Base-by-base conservation (phyloP, 768 basidiomycete genomes). In the Mycena belliarum region DNA sequence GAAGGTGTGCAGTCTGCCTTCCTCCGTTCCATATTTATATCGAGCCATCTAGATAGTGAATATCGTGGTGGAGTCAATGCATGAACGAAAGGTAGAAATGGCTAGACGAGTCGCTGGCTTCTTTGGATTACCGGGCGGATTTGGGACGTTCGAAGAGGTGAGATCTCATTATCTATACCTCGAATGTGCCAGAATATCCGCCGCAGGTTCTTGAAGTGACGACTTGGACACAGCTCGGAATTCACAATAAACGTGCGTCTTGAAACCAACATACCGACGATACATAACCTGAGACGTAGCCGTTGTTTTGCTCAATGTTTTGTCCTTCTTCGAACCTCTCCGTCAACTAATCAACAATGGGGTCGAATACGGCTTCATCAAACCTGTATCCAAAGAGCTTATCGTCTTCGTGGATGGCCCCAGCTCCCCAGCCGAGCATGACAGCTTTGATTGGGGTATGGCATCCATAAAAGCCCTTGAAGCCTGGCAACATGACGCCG, bases 121-220 rank as follows among this genome's bases (percentile, higher is more conserved):
- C 65, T 75, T 98, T 45, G 92, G 87, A 12, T 76, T 99, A 20
- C 95, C 96, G 1, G 96, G 96, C 20, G 96, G 96, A 0, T 97
- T 86, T 68, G 96, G 96, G 11, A 98, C 95, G 0, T 92, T 93
- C 61, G 97, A 99, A 73, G 96, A 98, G 82, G 91, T 88, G 28
- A 58, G 70, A 53, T 21, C 18, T 1, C 20, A 14, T 21, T 6
- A 10, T 38, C 3, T 32, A 32, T 32, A 32, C 4, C n/a, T 29
- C 12, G 11, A 5, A 7, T 21, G 40, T 47, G 28, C 20, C 14
- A 14, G 38, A 16, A 15, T 47, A 24, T 23, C 6, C 16, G n/a
- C 47, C 23, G 40, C 62, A 93, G 89, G 74, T 93, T n/a, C 72
- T 97, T 26, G 96, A 98, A 72, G 95, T 92, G 60, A 83, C 87